Evolutionary conservation across 2,329 filamentous ascomycete genomes (phyloP).

Genomic region (Gaeumannomyces sp.): DNA sequence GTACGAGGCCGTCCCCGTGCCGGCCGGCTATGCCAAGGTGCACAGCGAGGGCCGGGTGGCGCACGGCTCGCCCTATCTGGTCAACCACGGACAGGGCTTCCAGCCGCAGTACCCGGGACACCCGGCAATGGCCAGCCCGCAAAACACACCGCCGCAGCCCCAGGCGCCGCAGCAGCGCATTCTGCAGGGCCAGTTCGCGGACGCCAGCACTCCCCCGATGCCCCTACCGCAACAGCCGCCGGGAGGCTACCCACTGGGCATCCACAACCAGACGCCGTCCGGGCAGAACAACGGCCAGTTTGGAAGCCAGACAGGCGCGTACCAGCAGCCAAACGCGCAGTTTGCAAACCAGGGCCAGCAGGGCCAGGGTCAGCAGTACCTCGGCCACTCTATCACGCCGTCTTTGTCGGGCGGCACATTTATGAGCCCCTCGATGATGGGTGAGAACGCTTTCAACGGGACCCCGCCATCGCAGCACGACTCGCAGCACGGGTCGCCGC

Average conservation of each 20-base stretch:
- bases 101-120: constrained; percentile 8
- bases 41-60: constrained; percentile 29
- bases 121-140: constrained; percentile 11
- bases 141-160: constrained; percentile 8
- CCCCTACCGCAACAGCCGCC: constrained; percentile 9
- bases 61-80: constrained; percentile 15
- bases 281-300: constrained; percentile 1
- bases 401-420: not conserved
- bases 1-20: constrained; percentile 33
- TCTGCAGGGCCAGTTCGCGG: not conserved
- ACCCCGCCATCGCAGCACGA: constrained; percentile 2
- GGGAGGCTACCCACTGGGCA: not conserved
- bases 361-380: constrained; percentile 3
- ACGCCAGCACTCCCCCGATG: not conserved
- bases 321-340: constrained; percentile 1
- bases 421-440: not conserved
- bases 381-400: constrained; percentile 1
- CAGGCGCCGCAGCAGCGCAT: constrained; percentile 10
- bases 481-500: constrained; percentile 7
- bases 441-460: not conserved
- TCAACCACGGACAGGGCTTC: constrained; percentile 5
- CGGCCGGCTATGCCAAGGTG: constrained; percentile 28
- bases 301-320: not conserved
- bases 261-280: not conserved
- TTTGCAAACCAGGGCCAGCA: not conserved